Percentiles rank a stretch among this genome's conserved stretches.
Conservation (phyloP, 1,139 yeast genomes). For the Hansenula lynferdii region DNA sequence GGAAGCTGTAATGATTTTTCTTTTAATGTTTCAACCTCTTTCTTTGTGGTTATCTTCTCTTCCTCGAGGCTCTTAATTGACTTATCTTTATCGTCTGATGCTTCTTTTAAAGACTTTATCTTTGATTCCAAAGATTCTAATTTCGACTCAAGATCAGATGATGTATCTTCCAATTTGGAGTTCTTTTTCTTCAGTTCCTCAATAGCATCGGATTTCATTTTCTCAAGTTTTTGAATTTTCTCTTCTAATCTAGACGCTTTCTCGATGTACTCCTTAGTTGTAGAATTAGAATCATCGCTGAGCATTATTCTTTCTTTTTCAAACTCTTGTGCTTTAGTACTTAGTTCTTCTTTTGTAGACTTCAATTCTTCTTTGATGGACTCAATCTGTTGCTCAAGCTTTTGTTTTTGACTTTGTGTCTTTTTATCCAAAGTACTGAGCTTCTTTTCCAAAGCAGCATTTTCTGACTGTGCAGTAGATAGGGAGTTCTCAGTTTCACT, state of each 20-base stretch:
- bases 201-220: conserved; percentile 11
- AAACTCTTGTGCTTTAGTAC: conserved; percentile 35
- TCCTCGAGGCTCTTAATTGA: background rate
- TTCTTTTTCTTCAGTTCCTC: conserved; percentile 12
- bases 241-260: conserved; percentile 35
- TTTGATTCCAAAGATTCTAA: conserved; percentile 10
- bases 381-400: background rate
- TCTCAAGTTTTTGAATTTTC: conserved; percentile 18
- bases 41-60: background rate
- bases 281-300: conserved; percentile 45
- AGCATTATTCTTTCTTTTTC: conserved; percentile 45
- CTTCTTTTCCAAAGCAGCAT: conserved; percentile 2
- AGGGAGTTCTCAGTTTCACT: background rate
- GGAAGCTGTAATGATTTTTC: no score
- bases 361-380: conserved; percentile 8
- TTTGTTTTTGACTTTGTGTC: conserved; percentile 1
- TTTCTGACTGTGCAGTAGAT: conserved; percentile 1
- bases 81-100: no score
- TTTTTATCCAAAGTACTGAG: background rate
- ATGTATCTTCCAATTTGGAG: conserved; percentile 12
- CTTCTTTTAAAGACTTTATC: no score
- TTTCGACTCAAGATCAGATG: conserved; percentile 8
- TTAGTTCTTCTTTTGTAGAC: conserved; percentile 1
- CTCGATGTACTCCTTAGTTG: conserved; percentile 43
- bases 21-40: background rate